Evolutionary conservation across 352 stramenopile species (phyloP).

Genomic region (Peronospora farinosa): DNA sequence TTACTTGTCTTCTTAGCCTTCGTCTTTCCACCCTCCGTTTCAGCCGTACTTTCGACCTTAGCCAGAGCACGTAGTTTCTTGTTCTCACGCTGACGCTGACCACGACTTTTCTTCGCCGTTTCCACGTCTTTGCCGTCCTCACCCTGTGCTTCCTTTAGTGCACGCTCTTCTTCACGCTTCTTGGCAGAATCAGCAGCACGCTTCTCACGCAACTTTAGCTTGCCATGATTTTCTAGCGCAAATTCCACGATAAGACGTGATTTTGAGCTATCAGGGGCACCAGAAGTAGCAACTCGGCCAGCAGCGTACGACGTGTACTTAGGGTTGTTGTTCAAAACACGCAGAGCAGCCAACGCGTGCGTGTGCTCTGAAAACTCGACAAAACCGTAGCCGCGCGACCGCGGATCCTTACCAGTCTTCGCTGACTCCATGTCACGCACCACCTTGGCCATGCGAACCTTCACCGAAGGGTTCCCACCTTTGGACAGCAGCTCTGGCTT

Average conservation of each 20-base stretch:
- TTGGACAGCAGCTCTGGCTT: constrained; percentile 53
- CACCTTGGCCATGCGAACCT: constrained; percentile 80
- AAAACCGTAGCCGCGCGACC: constrained; percentile 87
- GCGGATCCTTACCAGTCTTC: constrained; percentile 51
- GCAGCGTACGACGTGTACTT: constrained; percentile 72
- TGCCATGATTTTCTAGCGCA: constrained; percentile 84
- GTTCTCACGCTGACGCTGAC: constrained; percentile 67
- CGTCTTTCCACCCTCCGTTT: constrained; percentile 19
- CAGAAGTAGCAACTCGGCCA: constrained; percentile 34
- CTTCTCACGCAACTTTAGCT: constrained; percentile 82
- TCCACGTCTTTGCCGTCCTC: constrained; percentile 31
- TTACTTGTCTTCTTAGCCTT: constrained; percentile 34
- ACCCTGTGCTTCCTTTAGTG: constrained; percentile 56
- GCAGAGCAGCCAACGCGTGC: constrained; percentile 93
- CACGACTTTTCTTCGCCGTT: constrained; percentile 57
- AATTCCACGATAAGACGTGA: constrained; percentile 87
- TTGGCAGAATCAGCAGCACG: constrained; percentile 59
- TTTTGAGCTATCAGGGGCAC: constrained; percentile 46
- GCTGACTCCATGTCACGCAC: constrained; percentile 66
- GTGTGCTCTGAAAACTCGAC: constrained; percentile 96
- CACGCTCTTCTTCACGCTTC: constrained; percentile 58
- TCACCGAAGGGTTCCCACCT: constrained; percentile 38
- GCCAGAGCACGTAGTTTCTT: constrained; percentile 48
- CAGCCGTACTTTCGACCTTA: constrained; percentile 24
- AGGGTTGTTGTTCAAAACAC: constrained; percentile 97